Evolutionary conservation across 2,329 filamentous ascomycete species (phyloP).

Genomic region (Pseudogymnoascus sp.): DNA sequence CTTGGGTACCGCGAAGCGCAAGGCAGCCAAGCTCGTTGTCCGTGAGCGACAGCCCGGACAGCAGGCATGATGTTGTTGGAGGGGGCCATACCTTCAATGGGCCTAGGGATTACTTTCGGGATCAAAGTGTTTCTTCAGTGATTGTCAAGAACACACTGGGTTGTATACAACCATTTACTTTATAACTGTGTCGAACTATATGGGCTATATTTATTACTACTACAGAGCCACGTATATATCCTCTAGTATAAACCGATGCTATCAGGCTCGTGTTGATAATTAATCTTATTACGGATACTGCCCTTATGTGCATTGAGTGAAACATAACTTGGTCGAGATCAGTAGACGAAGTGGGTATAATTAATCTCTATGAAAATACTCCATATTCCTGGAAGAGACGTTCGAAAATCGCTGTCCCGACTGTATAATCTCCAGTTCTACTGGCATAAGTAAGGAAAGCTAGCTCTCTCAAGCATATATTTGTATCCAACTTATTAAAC

Average conservation of each 20-base stretch:
- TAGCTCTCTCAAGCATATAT: background rate
- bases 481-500: background rate
- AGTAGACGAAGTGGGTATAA: background rate
- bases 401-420: background rate
- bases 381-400: background rate
- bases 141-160: background rate
- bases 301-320: background rate
- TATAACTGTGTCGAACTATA: background rate
- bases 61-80: slow-evolving; percentile 5
- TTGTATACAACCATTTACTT: background rate
- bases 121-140: background rate
- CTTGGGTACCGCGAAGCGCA: slow-evolving; percentile 76
- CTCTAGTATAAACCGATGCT: background rate
- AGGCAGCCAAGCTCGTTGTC: slow-evolving; percentile 47
- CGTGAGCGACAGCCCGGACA: slow-evolving; percentile 2
- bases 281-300: background rate
- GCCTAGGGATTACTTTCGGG: background rate
- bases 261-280: background rate
- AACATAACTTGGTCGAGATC: background rate
- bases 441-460: background rate
- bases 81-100: background rate
- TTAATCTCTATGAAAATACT: background rate
- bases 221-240: background rate
- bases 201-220: background rate
- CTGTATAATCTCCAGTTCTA: background rate